Conservation (phyloP, 169 alveolate genomes). For the Plasmodium billcollinsi region DNA sequence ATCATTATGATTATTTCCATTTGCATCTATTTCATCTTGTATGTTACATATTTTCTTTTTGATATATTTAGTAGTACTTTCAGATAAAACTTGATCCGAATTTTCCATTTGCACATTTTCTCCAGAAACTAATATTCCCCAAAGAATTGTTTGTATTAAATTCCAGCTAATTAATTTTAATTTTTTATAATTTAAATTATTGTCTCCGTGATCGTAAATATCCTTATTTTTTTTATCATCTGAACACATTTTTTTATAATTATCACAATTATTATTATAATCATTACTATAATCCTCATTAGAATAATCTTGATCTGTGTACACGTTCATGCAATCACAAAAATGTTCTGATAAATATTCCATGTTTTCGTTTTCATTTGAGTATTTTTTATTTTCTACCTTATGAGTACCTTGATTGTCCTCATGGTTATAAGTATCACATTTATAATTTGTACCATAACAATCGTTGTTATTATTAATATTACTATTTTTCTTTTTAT, state of each 20-base stretch:
- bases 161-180: constrained; percentile 75
- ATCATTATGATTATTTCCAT: constrained; percentile 19
- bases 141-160: constrained; percentile 67
- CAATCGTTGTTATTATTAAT: neutral
- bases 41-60: constrained; percentile 38
- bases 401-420: no score
- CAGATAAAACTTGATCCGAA: constrained; percentile 13
- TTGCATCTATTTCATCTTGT: constrained; percentile 18
- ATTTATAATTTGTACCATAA: no score
- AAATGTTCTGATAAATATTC: constrained; percentile 24
- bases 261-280: neutral
- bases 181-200: constrained; percentile 52
- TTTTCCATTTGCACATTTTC: constrained; percentile 56
- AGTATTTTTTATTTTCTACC: neutral
- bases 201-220: constrained; percentile 21
- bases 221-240: constrained; percentile 15
- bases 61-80: constrained; percentile 57
- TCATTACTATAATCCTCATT: constrained; percentile 15
- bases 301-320: neutral
- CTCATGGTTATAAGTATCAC: no score
- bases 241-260: constrained; percentile 7
- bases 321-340: constrained; percentile 26
- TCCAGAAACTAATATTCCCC: constrained; percentile 77
- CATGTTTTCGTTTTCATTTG: constrained; percentile 4
- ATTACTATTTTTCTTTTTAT: neutral